Percentiles rank a stretch among this genome's conserved stretches.
These are phyloP conservation scores for Aureobasidium sp. DNA, from an alignment of 2,329 filamentous ascomycete species.

Conservation along the genomic window DNA sequence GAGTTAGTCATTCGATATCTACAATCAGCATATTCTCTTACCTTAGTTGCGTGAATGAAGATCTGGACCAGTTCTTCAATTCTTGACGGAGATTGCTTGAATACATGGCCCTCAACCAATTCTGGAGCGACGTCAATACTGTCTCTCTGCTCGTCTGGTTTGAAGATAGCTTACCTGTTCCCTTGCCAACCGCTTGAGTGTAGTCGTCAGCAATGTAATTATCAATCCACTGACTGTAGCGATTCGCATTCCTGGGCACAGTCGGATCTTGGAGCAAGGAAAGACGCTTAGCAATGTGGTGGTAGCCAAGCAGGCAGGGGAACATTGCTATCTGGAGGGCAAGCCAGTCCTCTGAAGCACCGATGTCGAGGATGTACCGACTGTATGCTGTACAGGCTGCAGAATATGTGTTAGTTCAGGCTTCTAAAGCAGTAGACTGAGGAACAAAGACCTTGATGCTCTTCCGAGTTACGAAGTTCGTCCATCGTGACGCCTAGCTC, in stretches of 20 bases:
- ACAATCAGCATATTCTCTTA: slow-evolving; percentile 33
- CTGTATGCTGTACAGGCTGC: slow-evolving; percentile 73
- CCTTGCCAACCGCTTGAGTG: slow-evolving; percentile 60
- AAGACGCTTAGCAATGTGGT: slow-evolving; percentile 66
- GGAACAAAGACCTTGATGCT: slow-evolving; percentile 48
- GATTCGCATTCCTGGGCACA: slow-evolving; percentile 26
- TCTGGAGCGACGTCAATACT: slow-evolving; percentile 37
- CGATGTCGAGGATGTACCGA: slow-evolving; percentile 79
- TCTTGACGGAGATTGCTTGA: slow-evolving; percentile 63
- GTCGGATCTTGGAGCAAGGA: slow-evolving; percentile 52
- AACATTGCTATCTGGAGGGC: slow-evolving; percentile 78
- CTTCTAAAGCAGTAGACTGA: too few relatives aligned
- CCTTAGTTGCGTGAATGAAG: slow-evolving; percentile 81
- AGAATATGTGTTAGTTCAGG: slow-evolving; percentile 19
- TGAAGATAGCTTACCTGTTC: slow-evolving; percentile 50
- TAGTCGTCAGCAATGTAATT: slow-evolving; percentile 84
- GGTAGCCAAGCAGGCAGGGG: slow-evolving; percentile 86
- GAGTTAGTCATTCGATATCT: background rate
- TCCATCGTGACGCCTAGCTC: slow-evolving; percentile 68
- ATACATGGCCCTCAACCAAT: slow-evolving; percentile 67
- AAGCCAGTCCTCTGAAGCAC: slow-evolving; percentile 80
- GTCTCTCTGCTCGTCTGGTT: background rate
- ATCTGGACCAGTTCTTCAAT: slow-evolving; percentile 79
- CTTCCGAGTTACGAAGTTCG: slow-evolving; percentile 66
- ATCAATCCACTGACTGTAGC: slow-evolving; percentile 86